A percentile compares a stretch with the other conserved stretches of the same genome.
Evolutionary conservation across 75 land plant species (phyloP).

Genomic region (Azolla pinnata): DNA sequence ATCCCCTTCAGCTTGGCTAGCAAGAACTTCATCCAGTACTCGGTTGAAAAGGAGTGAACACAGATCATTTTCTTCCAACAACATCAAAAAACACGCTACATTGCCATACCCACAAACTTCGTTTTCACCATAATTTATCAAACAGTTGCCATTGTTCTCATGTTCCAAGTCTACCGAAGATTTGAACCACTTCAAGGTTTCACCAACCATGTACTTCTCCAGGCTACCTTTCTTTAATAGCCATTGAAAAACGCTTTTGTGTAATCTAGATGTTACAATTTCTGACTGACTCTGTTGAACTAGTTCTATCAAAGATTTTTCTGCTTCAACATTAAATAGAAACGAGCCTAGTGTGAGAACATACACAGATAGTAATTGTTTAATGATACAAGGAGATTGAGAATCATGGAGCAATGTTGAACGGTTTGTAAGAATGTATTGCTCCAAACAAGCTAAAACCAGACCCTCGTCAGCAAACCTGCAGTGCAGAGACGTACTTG

Average conservation of each 20-base stretch:
- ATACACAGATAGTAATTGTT: conserved; percentile 49
- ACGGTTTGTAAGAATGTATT: conserved; percentile 47
- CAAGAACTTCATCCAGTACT: conserved; percentile 31
- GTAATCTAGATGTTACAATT: conserved; percentile 30
- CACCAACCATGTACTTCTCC: conserved; percentile 23
- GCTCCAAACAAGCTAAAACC: conserved; percentile 69
- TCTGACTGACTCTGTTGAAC: conserved; percentile 39
- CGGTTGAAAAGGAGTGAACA: conserved; percentile 29
- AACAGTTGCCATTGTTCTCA: too few relatives aligned
- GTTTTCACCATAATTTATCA: too few relatives aligned
- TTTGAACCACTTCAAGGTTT: conserved; percentile 41
- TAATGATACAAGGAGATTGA: conserved; percentile 17
- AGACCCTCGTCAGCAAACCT: conserved; percentile 72
- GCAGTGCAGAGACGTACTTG: conserved; percentile 1
- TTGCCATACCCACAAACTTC: too few relatives aligned
- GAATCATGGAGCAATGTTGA: conserved; percentile 19
- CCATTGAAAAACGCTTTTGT: conserved; percentile 41
- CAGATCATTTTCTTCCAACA: conserved; percentile 38
- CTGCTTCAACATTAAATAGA: conserved; percentile 56
- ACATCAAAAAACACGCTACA: conserved; percentile 41
- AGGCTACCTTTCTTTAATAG: conserved; percentile 51
- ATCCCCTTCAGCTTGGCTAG: conserved; percentile 35
- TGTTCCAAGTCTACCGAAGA: conserved; percentile 9
- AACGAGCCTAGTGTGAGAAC: conserved; percentile 29
- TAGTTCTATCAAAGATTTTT: conserved; percentile 40